These are phyloP conservation scores for Saccharomycopsis capsularis DNA, from an alignment of 805 yeast genomes.

Conservation along the genomic window DNA sequence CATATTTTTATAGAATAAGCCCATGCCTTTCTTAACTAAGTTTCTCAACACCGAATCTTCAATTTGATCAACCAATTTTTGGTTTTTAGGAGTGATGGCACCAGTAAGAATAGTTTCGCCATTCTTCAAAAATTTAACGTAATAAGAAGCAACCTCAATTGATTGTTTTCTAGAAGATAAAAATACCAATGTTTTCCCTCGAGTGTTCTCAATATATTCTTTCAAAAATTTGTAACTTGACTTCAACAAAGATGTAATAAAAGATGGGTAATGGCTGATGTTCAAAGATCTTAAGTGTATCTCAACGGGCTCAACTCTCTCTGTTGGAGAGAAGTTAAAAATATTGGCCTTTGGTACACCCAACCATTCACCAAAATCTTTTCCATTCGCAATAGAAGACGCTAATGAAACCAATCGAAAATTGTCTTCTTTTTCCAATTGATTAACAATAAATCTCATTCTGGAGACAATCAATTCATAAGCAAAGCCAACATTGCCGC, in stretches of 20 bases:
- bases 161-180: conserved; percentile 50
- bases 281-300: conserved; percentile 47
- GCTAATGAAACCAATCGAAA: conserved; percentile 65
- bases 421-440: conserved; percentile 40
- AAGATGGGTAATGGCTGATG: conserved; percentile 44
- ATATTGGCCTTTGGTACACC: conserved; percentile 56
- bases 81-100: conserved; percentile 32
- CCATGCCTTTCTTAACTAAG: conserved; percentile 55
- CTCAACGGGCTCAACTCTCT: conserved; percentile 48
- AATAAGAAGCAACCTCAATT: conserved; percentile 43
- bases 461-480: conserved; percentile 72
- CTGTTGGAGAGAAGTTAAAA: conserved; percentile 64
- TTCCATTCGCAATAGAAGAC: conserved; percentile 63
- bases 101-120: conserved; percentile 33
- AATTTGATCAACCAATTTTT: conserved; percentile 37
- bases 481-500: conserved; percentile 45
- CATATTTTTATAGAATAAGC: conserved; percentile 56
- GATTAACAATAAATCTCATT: conserved; percentile 61
- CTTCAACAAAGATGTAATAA: conserved; percentile 44
- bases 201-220: conserved; percentile 27
- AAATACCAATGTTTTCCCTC: conserved; percentile 42
- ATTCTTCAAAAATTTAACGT: conserved; percentile 33
- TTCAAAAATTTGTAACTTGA: conserved; percentile 41
- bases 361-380: conserved; percentile 82
- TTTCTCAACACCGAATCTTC: conserved; percentile 40